These are phyloP conservation scores for Candida sakaeoensis DNA, from an alignment of 805 yeast genomes.

Conservation along the genomic window DNA sequence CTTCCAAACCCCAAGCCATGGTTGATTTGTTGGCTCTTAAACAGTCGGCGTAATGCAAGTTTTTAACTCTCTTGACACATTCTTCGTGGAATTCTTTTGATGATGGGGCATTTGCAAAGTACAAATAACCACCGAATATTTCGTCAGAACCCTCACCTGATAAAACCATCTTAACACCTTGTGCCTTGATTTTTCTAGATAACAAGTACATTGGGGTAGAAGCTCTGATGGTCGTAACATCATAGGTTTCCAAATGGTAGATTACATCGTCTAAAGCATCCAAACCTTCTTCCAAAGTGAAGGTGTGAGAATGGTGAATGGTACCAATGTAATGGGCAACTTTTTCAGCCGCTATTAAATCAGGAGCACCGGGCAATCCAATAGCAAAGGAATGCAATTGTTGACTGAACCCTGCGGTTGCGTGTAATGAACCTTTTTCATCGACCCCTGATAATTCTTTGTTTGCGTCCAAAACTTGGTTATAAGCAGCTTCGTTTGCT, in stretches of 20 bases:
- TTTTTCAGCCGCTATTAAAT: conserved; percentile 90
- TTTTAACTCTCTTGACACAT: conserved; percentile 93
- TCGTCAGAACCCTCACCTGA: conserved; percentile 99
- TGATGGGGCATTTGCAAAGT: conserved; percentile 95
- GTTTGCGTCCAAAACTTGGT: conserved; percentile 56
- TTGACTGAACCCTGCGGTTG: conserved; percentile 58
- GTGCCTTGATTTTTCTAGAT: conserved; percentile 96
- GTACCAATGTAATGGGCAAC: conserved; percentile 97
- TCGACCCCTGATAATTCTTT: conserved; percentile 89
- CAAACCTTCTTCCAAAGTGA: conserved; percentile 94
- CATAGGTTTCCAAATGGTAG: conserved; percentile 93
- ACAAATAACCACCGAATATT: conserved; percentile 96
- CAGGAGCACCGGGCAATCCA: conserved; percentile 98
- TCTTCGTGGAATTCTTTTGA: conserved; percentile 92
- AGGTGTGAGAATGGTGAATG: conserved; percentile 95
- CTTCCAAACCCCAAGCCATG: conserved; percentile 99
- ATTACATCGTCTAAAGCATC: conserved; percentile 95
- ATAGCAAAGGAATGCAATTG: conserved; percentile 93
- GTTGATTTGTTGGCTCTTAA: conserved; percentile 98
- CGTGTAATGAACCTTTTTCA: conserved; percentile 77
- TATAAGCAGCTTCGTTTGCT: conserved; percentile 47
- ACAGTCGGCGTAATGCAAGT: conserved; percentile 96
- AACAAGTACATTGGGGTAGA: conserved; percentile 98
- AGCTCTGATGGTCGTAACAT: conserved; percentile 98
- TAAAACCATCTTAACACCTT: conserved; percentile 98